These are phyloP conservation scores for Fraxinus dipetala DNA, from an alignment of 305 asterid species.

Conservation along the genomic window DNA sequence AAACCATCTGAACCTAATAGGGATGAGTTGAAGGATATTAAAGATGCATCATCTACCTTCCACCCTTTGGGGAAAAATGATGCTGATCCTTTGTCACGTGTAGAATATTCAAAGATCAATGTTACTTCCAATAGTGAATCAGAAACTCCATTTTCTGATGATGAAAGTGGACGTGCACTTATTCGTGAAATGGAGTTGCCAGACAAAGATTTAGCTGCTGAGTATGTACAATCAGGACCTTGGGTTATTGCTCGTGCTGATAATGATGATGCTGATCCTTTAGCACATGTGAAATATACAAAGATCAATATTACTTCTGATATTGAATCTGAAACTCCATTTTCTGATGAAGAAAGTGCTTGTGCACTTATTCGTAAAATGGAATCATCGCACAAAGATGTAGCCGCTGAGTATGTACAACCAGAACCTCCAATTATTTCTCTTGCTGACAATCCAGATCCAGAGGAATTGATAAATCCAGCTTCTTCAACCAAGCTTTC, in stretches of 20 bases:
- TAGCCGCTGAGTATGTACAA: conserved; percentile 10
- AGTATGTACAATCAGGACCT: conserved; percentile 28
- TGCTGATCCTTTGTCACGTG: conserved; percentile 35
- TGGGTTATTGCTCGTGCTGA: conserved; percentile 17
- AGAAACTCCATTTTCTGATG: conserved; percentile 40
- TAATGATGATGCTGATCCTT: conserved; percentile 20
- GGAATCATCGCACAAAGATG: conserved; percentile 13
- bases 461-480: conserved; percentile 39
- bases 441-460: conserved; percentile 5
- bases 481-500: conserved; percentile 29
- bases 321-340: conserved; percentile 30
- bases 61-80: conserved; percentile 18
- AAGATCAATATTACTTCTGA: conserved; percentile 36
- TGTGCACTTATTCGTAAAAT: conserved; percentile 6
- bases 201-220: conserved; percentile 28
- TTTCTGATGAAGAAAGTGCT: conserved; percentile 30
- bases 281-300: conserved; percentile 29
- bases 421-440: conserved; percentile 20
- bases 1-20: conserved; percentile 17
- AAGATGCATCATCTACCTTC: conserved; percentile 20
- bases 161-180: conserved; percentile 25
- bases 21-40: conserved; percentile 31
- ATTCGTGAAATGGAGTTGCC: conserved; percentile 33
- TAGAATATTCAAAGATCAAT: conserved; percentile 49
- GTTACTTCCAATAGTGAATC: conserved; percentile 54